These are phyloP conservation scores for Lactarius indigo DNA, from an alignment of 768 basidiomycete genomes.

Conservation along the genomic window DNA sequence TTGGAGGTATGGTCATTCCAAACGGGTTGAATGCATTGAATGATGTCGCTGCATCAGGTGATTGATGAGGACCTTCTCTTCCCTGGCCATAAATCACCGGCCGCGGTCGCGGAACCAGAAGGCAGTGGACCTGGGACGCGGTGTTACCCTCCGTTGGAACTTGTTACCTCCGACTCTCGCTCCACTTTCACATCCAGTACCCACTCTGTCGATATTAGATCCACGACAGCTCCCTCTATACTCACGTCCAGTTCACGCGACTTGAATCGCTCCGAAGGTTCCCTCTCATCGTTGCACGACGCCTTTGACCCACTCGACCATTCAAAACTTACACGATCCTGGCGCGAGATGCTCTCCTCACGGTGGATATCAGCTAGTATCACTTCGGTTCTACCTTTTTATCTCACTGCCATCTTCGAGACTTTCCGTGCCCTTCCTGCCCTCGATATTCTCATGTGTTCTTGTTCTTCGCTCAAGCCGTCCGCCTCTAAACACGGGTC, in stretches of 20 bases:
- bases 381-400: conserved; percentile 24
- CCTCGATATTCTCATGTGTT: conserved; percentile 18
- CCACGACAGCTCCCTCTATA: neutral
- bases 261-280: neutral
- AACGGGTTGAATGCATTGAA: neutral
- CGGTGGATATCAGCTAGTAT: conserved; percentile 22
- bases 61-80: conserved; percentile 75
- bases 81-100: conserved; percentile 39
- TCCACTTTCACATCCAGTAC: neutral
- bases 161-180: neutral
- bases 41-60: conserved; percentile 40
- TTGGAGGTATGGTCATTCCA: conserved; percentile 51
- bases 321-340: conserved; percentile 22
- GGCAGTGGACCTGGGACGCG: neutral
- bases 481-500: neutral
- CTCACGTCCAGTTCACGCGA: neutral
- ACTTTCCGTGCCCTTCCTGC: conserved; percentile 23
- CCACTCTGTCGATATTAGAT: neutral
- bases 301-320: conserved; percentile 20
- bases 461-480: neutral
- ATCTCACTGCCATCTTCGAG: conserved; percentile 23
- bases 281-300: conserved; percentile 3
- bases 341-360: conserved; percentile 24
- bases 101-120: neutral
- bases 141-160: neutral